phyloP scores from a whole-genome alignment of 129 eudicot genomes.

The Solidago caesia region DNA sequence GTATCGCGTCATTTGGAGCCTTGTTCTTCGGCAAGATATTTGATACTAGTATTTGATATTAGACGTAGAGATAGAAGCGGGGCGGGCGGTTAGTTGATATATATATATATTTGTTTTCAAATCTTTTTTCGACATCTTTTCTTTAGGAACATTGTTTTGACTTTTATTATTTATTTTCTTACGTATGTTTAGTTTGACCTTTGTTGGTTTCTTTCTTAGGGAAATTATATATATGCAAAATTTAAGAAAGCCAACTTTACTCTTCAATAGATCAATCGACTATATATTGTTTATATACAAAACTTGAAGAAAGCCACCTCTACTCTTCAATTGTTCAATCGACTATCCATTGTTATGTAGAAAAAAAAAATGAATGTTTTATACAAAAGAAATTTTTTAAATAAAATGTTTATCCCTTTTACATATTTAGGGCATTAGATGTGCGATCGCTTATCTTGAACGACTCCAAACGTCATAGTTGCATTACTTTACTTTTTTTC shows the following conservation, averaged over 20 bases:
- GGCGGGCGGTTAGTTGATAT: constrained; percentile 8
- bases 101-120: not conserved
- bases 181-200: not conserved
- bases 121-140: constrained; percentile 4
- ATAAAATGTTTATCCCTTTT: too few relatives aligned
- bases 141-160: not conserved
- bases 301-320: too few relatives aligned
- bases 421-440: too few relatives aligned
- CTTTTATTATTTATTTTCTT: not conserved
- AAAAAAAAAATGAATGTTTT: too few relatives aligned
- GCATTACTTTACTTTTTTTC: too few relatives aligned
- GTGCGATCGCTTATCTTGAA: too few relatives aligned
- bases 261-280: too few relatives aligned
- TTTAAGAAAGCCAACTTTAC: not conserved
- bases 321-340: too few relatives aligned
- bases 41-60: constrained; percentile 3
- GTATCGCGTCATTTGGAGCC: constrained; percentile 34
- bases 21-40: constrained; percentile 31
- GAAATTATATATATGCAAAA: not conserved
- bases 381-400: too few relatives aligned
- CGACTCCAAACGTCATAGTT: too few relatives aligned
- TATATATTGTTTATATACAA: too few relatives aligned
- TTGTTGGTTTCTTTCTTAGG: not conserved
- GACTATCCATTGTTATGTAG: too few relatives aligned
- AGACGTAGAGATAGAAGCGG: constrained; percentile 30